phyloP scores from a whole-genome alignment of 2,329 filamentous ascomycete genomes.

The Aspergillus sp. region DNA sequence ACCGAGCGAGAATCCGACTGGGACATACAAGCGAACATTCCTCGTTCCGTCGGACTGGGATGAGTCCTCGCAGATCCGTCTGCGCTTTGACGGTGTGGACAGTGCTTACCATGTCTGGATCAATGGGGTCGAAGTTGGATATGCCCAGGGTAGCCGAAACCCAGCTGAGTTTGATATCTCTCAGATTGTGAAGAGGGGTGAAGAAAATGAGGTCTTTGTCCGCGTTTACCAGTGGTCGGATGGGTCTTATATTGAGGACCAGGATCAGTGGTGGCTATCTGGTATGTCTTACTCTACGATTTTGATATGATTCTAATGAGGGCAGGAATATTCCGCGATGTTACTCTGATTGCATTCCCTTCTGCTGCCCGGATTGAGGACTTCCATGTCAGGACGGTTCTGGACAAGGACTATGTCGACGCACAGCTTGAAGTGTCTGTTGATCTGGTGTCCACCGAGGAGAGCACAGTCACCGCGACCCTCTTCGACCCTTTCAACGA shows the following conservation, averaged over 20 bases:
- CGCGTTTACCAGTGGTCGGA: slow-evolving; percentile 71
- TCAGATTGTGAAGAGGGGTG: slow-evolving; percentile 42
- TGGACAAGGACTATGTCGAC: slow-evolving; percentile 55
- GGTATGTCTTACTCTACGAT: slow-evolving; percentile 24
- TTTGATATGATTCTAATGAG: slow-evolving; percentile 48
- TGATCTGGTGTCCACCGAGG: slow-evolving; percentile 37
- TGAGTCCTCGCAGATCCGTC: slow-evolving; percentile 54
- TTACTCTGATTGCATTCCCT: slow-evolving; percentile 62
- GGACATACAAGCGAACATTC: slow-evolving; percentile 61
- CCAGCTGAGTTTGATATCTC: slow-evolving; percentile 70
- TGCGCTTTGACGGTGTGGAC: slow-evolving; percentile 72
- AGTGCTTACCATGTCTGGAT: slow-evolving; percentile 70
- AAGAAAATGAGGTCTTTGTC: slow-evolving; percentile 57
- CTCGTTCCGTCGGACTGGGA: slow-evolving; percentile 52
- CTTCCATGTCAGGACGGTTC: slow-evolving; percentile 54
- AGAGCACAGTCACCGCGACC: not conserved
- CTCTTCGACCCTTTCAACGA: slow-evolving; percentile 9
- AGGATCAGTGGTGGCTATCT: slow-evolving; percentile 69
- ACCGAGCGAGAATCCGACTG: slow-evolving; percentile 64
- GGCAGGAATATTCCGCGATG: slow-evolving; percentile 65
- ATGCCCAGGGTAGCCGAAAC: slow-evolving; percentile 68
- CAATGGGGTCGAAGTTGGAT: slow-evolving; percentile 64
- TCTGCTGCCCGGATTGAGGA: slow-evolving; percentile 55
- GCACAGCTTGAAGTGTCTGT: slow-evolving; percentile 53
- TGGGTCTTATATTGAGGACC: slow-evolving; percentile 67